Evolutionary conservation across 306 rosid species (phyloP), one percentile per base, ranked within the genome.

Genomic region (Cicer pinnatifidum): DNA sequence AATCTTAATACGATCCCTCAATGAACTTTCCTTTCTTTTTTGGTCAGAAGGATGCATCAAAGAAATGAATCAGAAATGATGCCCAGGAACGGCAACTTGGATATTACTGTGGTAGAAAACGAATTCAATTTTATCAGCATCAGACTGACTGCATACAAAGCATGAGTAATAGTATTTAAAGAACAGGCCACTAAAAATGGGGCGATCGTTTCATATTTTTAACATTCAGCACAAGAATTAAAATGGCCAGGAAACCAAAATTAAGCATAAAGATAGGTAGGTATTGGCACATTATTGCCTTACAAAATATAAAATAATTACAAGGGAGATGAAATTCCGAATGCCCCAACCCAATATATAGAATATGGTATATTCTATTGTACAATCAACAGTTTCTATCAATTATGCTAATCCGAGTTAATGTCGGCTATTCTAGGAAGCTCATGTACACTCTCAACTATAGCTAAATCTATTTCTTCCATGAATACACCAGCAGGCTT

Each of bases 381-480:
- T 75, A 74, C 64, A 52, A 81, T 75, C 56, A 71, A 65, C 83
- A 75, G 33, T 67, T 78, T 74, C 81, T 77, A 74, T 63, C 28
- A 80, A 83, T 67, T 45, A 77, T 53, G 75, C 74, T 75, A 83
- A 65, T 40, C 73, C 38, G 59, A 73, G 71, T 17, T 58, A 74
- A 79, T 50, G 53, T 58, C 39, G 60, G 67, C 69, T 53, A 76
- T 67, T 69, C 75, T 37, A 67, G 37, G 50, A 72, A 43, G 40
- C 74, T 68, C 77, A 85, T 79, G 70, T 80, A 78, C 84, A 88
- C 68, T 66, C 84, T 82, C 75, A 53, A 80, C 67, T 77, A 41
- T 47, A n/a, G 79, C 86, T 84, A 64, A 84, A 82, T 73, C 85
- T 82, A 82, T 43, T 82, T 75, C 82, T 75, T 71, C 73, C 69